phyloP scores from a whole-genome alignment of 345 rosid species.

The rapeseed (Brassica napus) region DNA sequence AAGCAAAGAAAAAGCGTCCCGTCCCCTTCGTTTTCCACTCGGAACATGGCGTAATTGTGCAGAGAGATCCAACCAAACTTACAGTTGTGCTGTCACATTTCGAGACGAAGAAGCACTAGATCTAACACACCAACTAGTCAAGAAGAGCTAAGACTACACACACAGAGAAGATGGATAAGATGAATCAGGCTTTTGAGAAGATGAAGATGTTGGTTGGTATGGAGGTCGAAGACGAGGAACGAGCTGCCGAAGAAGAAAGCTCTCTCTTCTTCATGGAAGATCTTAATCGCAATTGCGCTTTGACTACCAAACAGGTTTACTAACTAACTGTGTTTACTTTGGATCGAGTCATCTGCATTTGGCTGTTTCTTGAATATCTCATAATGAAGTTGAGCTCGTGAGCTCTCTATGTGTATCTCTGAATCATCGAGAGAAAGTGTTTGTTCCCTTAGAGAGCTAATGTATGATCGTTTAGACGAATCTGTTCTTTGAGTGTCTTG shows the following conservation, averaged over 20 bases:
- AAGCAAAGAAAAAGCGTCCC: neutral
- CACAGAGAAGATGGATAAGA: slow-evolving; percentile 62
- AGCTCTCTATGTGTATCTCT: neutral
- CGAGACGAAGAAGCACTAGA: slow-evolving; percentile 27
- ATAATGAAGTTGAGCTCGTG: neutral
- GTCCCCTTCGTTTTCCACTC: neutral
- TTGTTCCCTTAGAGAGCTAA: neutral
- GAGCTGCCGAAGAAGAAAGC: slow-evolving; percentile 41
- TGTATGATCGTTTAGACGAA: neutral
- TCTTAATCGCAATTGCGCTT: slow-evolving; percentile 82
- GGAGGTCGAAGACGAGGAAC: slow-evolving; percentile 68
- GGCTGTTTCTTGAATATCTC: neutral
- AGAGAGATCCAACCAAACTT: slow-evolving; percentile 39
- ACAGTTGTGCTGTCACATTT: neutral
- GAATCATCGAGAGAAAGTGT: neutral
- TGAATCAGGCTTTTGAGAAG: slow-evolving; percentile 84
- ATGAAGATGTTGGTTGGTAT: slow-evolving; percentile 88
- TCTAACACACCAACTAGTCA: slow-evolving; percentile 4
- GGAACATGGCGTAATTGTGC: slow-evolving; percentile 36
- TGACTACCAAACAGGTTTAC: slow-evolving; percentile 78
- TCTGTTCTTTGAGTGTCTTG: neutral
- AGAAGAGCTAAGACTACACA: neutral
- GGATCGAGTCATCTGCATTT: slow-evolving; percentile 15
- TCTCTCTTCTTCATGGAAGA: slow-evolving; percentile 75
- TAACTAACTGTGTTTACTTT: neutral